Base-by-base conservation (phyloP, 2,329 filamentous ascomycete genomes). In the Fusarium sp. region DNA sequence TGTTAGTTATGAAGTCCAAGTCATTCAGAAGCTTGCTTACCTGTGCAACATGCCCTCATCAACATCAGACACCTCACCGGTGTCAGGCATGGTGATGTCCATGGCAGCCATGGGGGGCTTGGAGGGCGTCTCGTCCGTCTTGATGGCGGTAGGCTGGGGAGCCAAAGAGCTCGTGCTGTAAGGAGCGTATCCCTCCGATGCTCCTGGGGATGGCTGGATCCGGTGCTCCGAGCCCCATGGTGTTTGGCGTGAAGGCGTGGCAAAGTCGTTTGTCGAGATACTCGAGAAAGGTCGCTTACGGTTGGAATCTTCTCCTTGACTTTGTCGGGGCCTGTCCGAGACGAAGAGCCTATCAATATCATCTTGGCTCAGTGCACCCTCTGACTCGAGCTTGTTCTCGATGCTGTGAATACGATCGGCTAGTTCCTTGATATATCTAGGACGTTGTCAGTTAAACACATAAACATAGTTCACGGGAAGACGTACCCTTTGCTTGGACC, bases 401-500 rank as follows among this genome's bases (percentile, higher is more conserved):
- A 98, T 92, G 49, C 90, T 92, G 77, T 95, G 91, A 67, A 98
- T 91, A 29, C 95, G 88, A 79, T 97, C 94, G 27, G 94, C 94
- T 24, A 98, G 88, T 81, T 97, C 94, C 80, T 97, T 97, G 81
- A 98, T 98, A 77, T 97, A 97, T 17, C 92, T 94, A 77, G n/a
- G 7, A 14, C 6, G 33, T 67, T 64, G 64, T 78, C 29, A 73
- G 71, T 68, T 56, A 55, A 14, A 33, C 6, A 8, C 29, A 5
- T 27, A 7, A 29, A 1, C 5, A 31, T 14, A 10, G 12, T 38
- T 20, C n/a, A 7, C 27, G 16, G 5, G 4, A 16, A 10, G 20
- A 22, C 84, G 77, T 87, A 94, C 88, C 95, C 95, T 88, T 97
- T 98, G 79, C 93, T 96, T 4, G 95, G 94, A 2, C 95, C 94